Conservation (phyloP, 306 rosid genomes). For the Prunus salicina region DNA sequence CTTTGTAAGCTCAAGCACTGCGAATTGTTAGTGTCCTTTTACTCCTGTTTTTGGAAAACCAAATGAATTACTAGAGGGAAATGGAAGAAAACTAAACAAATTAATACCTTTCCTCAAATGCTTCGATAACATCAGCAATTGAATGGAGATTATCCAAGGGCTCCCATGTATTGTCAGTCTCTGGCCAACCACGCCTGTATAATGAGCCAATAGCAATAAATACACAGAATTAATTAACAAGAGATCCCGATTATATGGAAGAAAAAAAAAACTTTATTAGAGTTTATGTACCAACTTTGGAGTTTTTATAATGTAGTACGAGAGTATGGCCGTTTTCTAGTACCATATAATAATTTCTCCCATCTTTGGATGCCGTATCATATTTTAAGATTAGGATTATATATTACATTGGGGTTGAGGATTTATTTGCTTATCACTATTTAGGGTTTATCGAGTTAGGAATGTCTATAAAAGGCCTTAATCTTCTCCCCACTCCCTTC, state of each 20-base stretch:
- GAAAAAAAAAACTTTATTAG: background rate
- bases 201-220: conserved; percentile 16
- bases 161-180: conserved; percentile 94
- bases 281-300: background rate
- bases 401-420: background rate
- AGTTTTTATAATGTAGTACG: too few species aligned
- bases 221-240: background rate
- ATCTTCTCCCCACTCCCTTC: background rate
- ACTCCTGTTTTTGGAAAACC: background rate
- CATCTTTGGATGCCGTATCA: background rate
- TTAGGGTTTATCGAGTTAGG: background rate
- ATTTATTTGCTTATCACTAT: background rate
- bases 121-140: conserved; percentile 73
- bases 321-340: background rate
- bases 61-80: background rate
- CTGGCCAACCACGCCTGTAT: conserved; percentile 91
- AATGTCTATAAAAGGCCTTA: background rate
- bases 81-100: background rate
- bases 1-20: background rate
- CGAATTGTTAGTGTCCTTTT: background rate
- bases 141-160: conserved; percentile 84
- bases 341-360: too few species aligned
- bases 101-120: conserved; percentile 74
- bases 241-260: background rate
- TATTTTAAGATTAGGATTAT: background rate